A percentile compares a stretch with the other conserved stretches of the same genome.
These are phyloP conservation scores for Pichia kudriavzevii DNA, from an alignment of 1,139 yeast genomes.

Conservation along the genomic window DNA sequence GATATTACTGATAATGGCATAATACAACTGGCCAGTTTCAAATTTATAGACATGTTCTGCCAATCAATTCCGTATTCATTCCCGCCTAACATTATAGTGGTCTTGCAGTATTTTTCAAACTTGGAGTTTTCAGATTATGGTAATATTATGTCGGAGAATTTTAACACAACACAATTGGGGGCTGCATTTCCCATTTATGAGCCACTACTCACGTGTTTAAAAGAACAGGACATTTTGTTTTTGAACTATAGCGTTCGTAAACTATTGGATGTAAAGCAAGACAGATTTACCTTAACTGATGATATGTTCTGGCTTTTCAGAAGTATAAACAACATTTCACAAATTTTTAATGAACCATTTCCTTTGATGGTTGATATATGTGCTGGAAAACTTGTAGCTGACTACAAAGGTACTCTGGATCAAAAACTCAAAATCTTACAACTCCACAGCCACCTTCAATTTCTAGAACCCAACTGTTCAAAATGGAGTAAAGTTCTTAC, in stretches of 20 bases:
- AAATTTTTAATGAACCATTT: not conserved
- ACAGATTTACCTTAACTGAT: not conserved
- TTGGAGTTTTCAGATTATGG: too few relatives aligned
- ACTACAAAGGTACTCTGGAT: not conserved
- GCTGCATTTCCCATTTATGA: too few relatives aligned
- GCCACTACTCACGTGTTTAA: not conserved
- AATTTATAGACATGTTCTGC: too few relatives aligned
- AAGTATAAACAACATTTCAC: conserved; percentile 1
- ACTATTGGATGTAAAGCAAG: not conserved
- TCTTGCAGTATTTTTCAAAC: conserved; percentile 6
- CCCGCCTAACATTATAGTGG: not conserved
- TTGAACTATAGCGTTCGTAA: not conserved
- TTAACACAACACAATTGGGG: too few relatives aligned
- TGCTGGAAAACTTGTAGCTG: not conserved
- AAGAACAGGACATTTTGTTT: not conserved
- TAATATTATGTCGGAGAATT: too few relatives aligned
- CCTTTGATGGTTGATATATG: conserved; percentile 2
- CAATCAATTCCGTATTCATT: not conserved
- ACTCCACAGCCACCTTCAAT: not conserved
- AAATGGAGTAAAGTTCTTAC: conserved; percentile 2
- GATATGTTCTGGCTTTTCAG: conserved; percentile 10
- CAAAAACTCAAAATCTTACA: conserved; percentile 1
- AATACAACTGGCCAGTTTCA: too few relatives aligned
- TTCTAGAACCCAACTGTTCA: conserved; percentile 4
- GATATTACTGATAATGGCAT: conserved; percentile 1